Base-by-base conservation (phyloP, 805 yeast genomes). In the Wickerhamomyces xylosicus region DNA sequence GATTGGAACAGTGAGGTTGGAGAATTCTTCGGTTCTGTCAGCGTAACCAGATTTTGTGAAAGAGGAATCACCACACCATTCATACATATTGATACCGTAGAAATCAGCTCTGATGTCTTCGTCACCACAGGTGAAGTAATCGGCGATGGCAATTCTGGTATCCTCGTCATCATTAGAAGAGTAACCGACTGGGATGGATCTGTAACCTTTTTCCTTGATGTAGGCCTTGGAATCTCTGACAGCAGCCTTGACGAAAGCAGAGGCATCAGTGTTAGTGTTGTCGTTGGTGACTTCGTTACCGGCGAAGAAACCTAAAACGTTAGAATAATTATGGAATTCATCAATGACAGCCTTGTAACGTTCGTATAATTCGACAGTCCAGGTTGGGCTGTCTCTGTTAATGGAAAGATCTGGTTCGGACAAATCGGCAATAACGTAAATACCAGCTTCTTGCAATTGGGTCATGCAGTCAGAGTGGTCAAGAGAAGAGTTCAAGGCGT, bases 61-160 rank as follows among this genome's bases (percentile, higher is more conserved):
- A 38, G 72, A 57, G 16, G 85, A 74, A 16, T 54, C 34, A 53
- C 90, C 90, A 70, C 92, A 82, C 92, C 92, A 83, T 66, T 80
- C 86, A 67, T 83, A 83, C 86, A 81, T 81, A 72, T 83, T 83
- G 59, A 82, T 78, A 71, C 92, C 92, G 58, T 81, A 83, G 70
- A 83, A 83, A 61, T 83, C 92, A 43, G 86, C 87, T 49, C 67
- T 67, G 17, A 58, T 78, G 40, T 69, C 78, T 7, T 58, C 65
- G 44, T 69, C 74, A 62, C 90, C 90, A 67, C 92, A 83, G 33
- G 78, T 71, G 51, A 83, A 83, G 62, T 78, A 83, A 49, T 79
- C 84, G 42, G 89, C 89, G 50, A 81, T 66, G 34, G 66, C 51
- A 37, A 73, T 74, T 67, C 90, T 74, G 43, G 82, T 80, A 13